Base-by-base conservation (phyloP, 768 basidiomycete species). In the Fistulinella prunicolor region DNA sequence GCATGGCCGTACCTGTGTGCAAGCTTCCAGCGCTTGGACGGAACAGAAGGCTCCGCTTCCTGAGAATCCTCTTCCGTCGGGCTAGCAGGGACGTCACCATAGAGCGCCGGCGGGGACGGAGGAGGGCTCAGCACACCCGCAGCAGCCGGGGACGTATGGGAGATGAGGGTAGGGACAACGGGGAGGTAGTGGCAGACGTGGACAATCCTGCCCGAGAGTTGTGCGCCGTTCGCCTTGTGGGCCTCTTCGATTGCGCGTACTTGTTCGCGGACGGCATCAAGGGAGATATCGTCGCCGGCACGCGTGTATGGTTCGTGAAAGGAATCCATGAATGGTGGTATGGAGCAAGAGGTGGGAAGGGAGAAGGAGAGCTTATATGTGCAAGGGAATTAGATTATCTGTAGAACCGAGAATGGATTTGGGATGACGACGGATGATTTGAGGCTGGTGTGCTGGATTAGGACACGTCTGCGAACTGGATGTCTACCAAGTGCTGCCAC, bases 171-270 rank as follows among this genome's bases (percentile, higher is more conserved):
- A 22, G 85, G 81, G 39, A 77, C 72, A 62, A 94, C 76, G 52
- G 92, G 92, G 46, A 94, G 83, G 62, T 93, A 89, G 68, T 94
- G 92, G 70, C 83, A 87, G 54, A 96, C 85, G 58, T 95, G 94
- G 59, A 98, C 79, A 65, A 96, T 88, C 36, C 94, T 81, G 2
- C 94, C 94, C 5, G 86, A 86, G 36, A 96, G 79, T 1, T 80
- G 74, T 46, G 87, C 80, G 36, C 83, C 86, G 48, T 85, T 80
- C 2, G 78, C 77, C 45, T 70, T 72, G 66, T 89, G 87, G 46
- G 86, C 76, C 0, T 77, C 77, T 69, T 95, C 88, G 62, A 94
- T 84, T 9, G 74, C 69, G 29, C 64, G 68, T 46, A 96, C 85
- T 55, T 87, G 82, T 5, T 76, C 76, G 39, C 87, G 82, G 61